phyloP scores from a whole-genome alignment of 1,139 yeast species.

The Pneumocystis canis region DNA sequence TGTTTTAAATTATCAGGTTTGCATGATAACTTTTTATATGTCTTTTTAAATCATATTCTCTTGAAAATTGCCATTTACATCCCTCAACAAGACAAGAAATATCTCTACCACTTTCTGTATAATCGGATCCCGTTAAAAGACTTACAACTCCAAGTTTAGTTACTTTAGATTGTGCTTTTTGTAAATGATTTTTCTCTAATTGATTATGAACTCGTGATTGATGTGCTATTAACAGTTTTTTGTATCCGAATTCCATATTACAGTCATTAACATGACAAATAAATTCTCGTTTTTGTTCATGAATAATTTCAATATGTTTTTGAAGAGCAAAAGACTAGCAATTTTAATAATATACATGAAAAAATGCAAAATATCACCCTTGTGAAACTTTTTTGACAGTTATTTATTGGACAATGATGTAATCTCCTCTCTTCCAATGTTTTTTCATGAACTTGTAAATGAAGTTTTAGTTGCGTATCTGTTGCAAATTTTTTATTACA shows the following conservation, averaged over 20 bases:
- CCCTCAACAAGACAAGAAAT: constrained; percentile 24
- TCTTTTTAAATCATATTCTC: constrained; percentile 29
- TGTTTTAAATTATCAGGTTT: not conserved
- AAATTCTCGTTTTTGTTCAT: constrained; percentile 16
- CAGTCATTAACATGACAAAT: constrained; percentile 15
- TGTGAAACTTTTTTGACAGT: constrained; percentile 28
- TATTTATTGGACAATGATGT: constrained; percentile 32
- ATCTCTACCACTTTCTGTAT: constrained; percentile 20
- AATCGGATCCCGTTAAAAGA: constrained; percentile 27
- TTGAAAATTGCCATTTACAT: constrained; percentile 26
- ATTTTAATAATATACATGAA: not conserved
- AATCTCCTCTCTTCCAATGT: constrained; percentile 42
- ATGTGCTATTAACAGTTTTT: constrained; percentile 15
- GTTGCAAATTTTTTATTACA: constrained; percentile 72
- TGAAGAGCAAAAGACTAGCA: constrained; percentile 6
- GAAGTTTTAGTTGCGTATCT: constrained; percentile 51
- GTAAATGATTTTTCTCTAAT: constrained; percentile 1
- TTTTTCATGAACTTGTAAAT: constrained; percentile 44
- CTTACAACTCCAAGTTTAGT: constrained; percentile 20
- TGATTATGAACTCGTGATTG: constrained; percentile 10
- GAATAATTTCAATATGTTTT: constrained; percentile 16
- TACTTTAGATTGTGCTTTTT: constrained; percentile 10
- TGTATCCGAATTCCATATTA: constrained; percentile 16
- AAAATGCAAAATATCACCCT: constrained; percentile 3
- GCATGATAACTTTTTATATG: constrained; percentile 21